Evolutionary conservation across 2,329 filamentous ascomycete species (phyloP).

Genomic region (Monilinia vaccinii-corymbosi): DNA sequence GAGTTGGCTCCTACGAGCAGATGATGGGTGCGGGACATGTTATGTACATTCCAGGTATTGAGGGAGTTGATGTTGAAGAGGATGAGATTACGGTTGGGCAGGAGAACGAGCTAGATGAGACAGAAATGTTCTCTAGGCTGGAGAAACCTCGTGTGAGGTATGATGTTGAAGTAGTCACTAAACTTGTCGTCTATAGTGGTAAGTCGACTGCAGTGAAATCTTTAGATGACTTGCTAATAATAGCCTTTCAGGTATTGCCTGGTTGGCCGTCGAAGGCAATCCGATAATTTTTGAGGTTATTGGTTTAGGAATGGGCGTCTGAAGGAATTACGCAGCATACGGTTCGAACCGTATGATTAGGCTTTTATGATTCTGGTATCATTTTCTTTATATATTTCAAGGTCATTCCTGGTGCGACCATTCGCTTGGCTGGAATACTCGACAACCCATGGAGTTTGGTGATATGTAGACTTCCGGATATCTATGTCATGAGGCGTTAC

Average conservation of each 20-base stretch:
- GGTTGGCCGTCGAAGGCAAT: constrained; percentile 52
- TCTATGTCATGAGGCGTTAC: constrained; percentile 5
- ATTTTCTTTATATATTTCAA: not conserved
- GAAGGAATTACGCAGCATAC: not conserved
- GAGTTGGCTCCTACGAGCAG: constrained; percentile 56
- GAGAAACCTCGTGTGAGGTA: constrained; percentile 85
- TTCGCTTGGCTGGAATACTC: not conserved
- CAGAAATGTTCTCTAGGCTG: constrained; percentile 75
- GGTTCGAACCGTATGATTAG: no score
- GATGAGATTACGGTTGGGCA: constrained; percentile 33
- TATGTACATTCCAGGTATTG: constrained; percentile 22
- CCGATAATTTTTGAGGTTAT: constrained; percentile 36
- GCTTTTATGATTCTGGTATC: not conserved
- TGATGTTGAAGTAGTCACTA: constrained; percentile 97
- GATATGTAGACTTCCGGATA: constrained; percentile 1
- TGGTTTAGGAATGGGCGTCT: constrained; percentile 31
- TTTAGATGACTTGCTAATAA: constrained; percentile 9
- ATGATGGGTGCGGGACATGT: constrained; percentile 63
- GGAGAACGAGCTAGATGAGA: constrained; percentile 49
- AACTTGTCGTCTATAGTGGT: constrained; percentile 91
- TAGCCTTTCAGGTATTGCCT: constrained; percentile 63
- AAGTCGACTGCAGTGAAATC: constrained; percentile 30
- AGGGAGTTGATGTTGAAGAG: constrained; percentile 33
- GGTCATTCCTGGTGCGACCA: not conserved
- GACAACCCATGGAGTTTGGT: not conserved